These are phyloP conservation scores for Geotrichum bryndzae DNA, from an alignment of 1,139 yeast species.

Conservation along the genomic window DNA sequence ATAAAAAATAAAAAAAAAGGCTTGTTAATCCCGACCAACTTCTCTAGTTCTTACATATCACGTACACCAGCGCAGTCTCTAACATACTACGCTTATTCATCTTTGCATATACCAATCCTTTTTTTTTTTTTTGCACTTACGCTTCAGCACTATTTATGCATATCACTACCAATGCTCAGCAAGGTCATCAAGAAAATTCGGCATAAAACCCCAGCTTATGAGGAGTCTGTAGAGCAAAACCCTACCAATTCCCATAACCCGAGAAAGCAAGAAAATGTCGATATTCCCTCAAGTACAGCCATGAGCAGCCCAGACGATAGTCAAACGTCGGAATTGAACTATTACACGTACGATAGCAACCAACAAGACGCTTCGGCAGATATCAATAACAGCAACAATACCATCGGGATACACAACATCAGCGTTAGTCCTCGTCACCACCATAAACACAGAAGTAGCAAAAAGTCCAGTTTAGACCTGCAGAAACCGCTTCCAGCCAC, in stretches of 20 bases:
- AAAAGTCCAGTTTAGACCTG: background rate
- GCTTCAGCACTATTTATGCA: background rate
- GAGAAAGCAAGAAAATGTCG: background rate
- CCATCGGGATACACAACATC: background rate
- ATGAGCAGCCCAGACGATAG: background rate
- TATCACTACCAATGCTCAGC: background rate
- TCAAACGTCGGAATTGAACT: background rate
- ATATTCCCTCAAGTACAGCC: background rate
- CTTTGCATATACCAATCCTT: background rate
- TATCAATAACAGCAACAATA: background rate
- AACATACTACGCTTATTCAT: background rate
- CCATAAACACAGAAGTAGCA: background rate
- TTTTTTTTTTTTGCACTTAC: no score
- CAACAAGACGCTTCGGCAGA: background rate
- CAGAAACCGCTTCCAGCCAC: conserved; percentile 7
- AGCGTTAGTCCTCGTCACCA: background rate
- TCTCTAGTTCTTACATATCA: background rate
- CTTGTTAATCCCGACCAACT: background rate
- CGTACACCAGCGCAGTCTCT: background rate
- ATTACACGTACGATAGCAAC: background rate
- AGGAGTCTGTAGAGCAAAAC: background rate
- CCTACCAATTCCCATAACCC: background rate
- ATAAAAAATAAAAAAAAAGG: background rate
- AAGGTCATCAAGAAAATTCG: background rate
- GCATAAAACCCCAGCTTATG: background rate